Percentiles rank a stretch among this genome's conserved stretches.
Evolutionary conservation across 352 stramenopile genomes (phyloP).

Genomic region (Plasmopara muralis): DNA sequence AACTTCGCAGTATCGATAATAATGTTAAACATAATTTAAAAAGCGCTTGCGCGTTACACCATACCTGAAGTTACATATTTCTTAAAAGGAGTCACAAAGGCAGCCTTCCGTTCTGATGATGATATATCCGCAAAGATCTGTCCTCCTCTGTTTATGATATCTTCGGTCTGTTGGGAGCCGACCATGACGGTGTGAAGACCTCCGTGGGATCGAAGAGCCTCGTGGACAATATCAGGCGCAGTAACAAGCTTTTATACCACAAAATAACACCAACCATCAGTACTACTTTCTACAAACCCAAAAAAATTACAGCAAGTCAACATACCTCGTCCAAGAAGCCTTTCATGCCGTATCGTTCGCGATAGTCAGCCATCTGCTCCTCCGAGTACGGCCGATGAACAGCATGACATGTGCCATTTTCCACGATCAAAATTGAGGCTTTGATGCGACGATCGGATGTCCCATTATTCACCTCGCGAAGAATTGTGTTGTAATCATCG

Average conservation of each 20-base stretch:
- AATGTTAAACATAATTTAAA: background rate
- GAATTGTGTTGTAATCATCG: constrained; percentile 76
- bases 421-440: constrained; percentile 59
- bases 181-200: constrained; percentile 77
- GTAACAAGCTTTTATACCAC: constrained; percentile 47
- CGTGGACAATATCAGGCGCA: constrained; percentile 74
- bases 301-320: background rate
- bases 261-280: background rate
- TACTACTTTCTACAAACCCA: background rate
- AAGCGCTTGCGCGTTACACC: constrained; percentile 2
- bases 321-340: constrained; percentile 76
- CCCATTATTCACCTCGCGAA: constrained; percentile 54
- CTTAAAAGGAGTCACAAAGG: constrained; percentile 78
- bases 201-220: constrained; percentile 59
- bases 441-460: constrained; percentile 42
- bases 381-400: constrained; percentile 52
- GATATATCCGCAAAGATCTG: constrained; percentile 61
- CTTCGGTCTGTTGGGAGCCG: constrained; percentile 61
- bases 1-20: constrained; percentile 20
- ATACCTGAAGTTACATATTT: constrained; percentile 80
- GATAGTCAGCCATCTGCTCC: constrained; percentile 48
- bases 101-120: constrained; percentile 48
- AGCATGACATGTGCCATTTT: constrained; percentile 44
- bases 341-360: constrained; percentile 52
- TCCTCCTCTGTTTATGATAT: constrained; percentile 63